Evolutionary conservation across 2,329 filamentous ascomycete genomes (phyloP).

Genomic region (Didymosphaeria variabile): DNA sequence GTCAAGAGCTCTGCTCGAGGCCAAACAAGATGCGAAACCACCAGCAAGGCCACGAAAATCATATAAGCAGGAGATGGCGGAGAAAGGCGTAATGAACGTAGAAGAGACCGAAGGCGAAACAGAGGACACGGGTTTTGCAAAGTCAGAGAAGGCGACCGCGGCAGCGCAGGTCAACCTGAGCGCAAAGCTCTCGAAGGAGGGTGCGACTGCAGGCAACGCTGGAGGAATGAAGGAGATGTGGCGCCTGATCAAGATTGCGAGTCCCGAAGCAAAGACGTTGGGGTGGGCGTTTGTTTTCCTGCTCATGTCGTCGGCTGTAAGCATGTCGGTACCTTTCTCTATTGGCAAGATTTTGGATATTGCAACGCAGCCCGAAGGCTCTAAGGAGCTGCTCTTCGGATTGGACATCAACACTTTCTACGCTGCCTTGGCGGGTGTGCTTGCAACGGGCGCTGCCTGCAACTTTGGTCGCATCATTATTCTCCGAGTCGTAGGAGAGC

Average conservation of each 20-base stretch:
- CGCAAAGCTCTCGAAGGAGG: slow-evolving; percentile 86
- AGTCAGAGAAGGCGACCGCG: slow-evolving; percentile 83
- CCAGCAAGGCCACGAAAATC: slow-evolving; percentile 38
- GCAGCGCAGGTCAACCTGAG: slow-evolving; percentile 90
- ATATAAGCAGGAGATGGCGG: slow-evolving; percentile 51
- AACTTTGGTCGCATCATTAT: slow-evolving; percentile 96
- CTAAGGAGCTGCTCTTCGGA: slow-evolving; percentile 77
- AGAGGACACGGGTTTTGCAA: slow-evolving; percentile 69
- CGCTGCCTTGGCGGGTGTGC: slow-evolving; percentile 73
- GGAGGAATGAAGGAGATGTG: slow-evolving; percentile 78
- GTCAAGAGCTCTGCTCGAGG: slow-evolving; percentile 39
- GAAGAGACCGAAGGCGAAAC: slow-evolving; percentile 58
- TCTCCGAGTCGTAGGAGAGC: slow-evolving; percentile 90
- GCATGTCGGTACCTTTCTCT: slow-evolving; percentile 95
- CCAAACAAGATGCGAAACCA: slow-evolving; percentile 26
- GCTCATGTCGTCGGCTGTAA: slow-evolving; percentile 88
- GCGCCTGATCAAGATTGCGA: slow-evolving; percentile 87
- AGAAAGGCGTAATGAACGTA: slow-evolving; percentile 44
- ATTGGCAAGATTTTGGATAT: slow-evolving; percentile 96
- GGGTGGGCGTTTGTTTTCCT: slow-evolving; percentile 84
- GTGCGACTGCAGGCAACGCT: slow-evolving; percentile 57
- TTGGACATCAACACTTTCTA: slow-evolving; percentile 90
- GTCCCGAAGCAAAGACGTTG: slow-evolving; percentile 82
- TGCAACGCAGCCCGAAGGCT: slow-evolving; percentile 75
- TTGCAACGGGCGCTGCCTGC: slow-evolving; percentile 84